Percentiles rank a stretch among this genome's conserved stretches.
phyloP scores from a whole-genome alignment of 352 stramenopile species.

The Aphanomyces cochlioides region DNA sequence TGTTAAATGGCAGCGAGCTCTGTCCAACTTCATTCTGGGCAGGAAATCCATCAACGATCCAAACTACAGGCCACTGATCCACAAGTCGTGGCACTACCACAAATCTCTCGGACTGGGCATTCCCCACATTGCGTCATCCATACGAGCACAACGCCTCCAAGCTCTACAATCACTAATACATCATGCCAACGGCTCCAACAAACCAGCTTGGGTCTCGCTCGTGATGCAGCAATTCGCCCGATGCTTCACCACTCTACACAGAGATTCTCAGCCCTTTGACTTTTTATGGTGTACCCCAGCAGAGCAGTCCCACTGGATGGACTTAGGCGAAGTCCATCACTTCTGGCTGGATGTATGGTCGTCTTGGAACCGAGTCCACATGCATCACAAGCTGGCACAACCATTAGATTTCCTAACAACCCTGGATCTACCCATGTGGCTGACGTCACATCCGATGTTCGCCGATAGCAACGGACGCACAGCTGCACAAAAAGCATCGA shows the following conservation, averaged over 20 bases:
- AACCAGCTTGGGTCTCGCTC: neutral
- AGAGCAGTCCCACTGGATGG: neutral
- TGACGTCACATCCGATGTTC: neutral
- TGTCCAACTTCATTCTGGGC: neutral
- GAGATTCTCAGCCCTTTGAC: conserved; percentile 18
- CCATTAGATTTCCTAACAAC: neutral
- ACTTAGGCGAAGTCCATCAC: neutral
- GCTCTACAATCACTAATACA: neutral
- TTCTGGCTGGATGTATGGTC: conserved; percentile 16
- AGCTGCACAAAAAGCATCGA: neutral
- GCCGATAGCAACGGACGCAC: neutral
- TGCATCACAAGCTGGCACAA: neutral
- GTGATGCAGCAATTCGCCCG: conserved; percentile 3
- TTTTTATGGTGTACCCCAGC: conserved; percentile 10
- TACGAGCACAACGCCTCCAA: neutral
- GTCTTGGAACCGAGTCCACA: neutral
- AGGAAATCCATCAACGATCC: neutral
- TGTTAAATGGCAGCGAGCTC: neutral
- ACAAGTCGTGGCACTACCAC: neutral
- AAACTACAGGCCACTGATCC: neutral
- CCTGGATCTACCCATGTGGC: conserved; percentile 13
- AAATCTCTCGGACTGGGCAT: neutral
- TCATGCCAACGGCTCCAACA: neutral
- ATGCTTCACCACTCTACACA: neutral
- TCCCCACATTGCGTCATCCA: neutral